Base-by-base conservation (phyloP, 768 basidiomycete genomes). In the Pleurotus citrinopileatus region DNA sequence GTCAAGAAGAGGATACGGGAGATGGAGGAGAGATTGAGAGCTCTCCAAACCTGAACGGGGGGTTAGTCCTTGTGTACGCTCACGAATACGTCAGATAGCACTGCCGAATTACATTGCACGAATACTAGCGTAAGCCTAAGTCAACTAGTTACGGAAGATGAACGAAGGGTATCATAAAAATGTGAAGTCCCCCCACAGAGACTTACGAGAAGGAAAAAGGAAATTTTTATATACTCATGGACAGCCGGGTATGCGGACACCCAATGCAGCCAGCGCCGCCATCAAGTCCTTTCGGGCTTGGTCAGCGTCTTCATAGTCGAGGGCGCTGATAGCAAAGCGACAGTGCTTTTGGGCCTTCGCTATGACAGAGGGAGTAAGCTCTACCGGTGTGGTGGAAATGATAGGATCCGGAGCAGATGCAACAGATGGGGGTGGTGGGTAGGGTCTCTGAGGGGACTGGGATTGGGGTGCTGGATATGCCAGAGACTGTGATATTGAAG, bases 231-330 rank as follows among this genome's bases (percentile, higher is more conserved):
- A n/a, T n/a, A n/a, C n/a, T n/a, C n/a, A n/a, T 40, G 12, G 19
- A 40, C 7, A 40, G 3, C 38, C 17, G 19, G 38, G 38, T 7
- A 40, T 7, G 7, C 13, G 38, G 7, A 40, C 5, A 20, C 83
- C 88, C 19, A 93, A 72, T 28, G 82, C 68, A 27, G 74, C 76
- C 57, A 99, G 69, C 12, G 96, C 96, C 29, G 80, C 75, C 59
- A 81, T 77, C 59, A 99, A 69, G 70, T 99, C 94, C 65, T 80
- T 86, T 63, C 81, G 79, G 15, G 96, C 96, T 61, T 91, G 89
- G 58, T 89, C 88, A 8, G 78, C 76, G 68, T 99, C 96, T 65
- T 98, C 96, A 66, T 95, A 98, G 64, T 98, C 94, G 52, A 99
- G 74, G n/a, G 97, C 84, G 26, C 91, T 93, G 54, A 98, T 91